phyloP scores from a whole-genome alignment of 805 yeast species.

The Metschnikowia peoriensis region DNA sequence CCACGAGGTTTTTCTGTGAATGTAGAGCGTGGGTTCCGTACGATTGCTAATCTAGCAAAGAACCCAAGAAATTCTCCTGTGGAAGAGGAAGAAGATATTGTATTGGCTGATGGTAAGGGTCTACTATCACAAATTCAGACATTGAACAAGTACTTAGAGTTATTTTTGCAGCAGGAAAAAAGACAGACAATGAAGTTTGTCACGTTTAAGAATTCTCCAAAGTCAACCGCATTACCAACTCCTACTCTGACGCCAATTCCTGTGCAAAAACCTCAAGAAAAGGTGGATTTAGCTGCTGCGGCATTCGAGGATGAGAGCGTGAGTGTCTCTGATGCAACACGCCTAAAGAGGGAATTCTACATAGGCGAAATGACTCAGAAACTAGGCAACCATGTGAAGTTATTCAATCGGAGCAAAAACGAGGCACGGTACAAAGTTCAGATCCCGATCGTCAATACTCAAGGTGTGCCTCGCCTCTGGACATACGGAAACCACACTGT shows the following conservation, averaged over 20 bases:
- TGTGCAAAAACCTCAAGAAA: background rate
- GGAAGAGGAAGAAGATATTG: slow-evolving; percentile 24
- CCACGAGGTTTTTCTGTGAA: slow-evolving; percentile 68
- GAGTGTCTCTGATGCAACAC: slow-evolving; percentile 6
- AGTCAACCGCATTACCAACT: background rate
- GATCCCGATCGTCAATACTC: slow-evolving; percentile 25
- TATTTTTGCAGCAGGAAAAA: slow-evolving; percentile 56
- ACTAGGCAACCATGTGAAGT: slow-evolving; percentile 22
- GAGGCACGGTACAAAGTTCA: slow-evolving; percentile 32
- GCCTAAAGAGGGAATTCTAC: slow-evolving; percentile 9
- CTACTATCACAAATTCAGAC: slow-evolving; percentile 54
- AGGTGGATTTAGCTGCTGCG: slow-evolving; percentile 7
- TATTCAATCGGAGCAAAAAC: slow-evolving; percentile 25
- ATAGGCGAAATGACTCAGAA: slow-evolving; percentile 29
- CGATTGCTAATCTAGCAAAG: slow-evolving; percentile 34
- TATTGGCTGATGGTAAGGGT: slow-evolving; percentile 47
- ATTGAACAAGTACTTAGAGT: slow-evolving; percentile 58
- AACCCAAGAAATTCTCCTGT: slow-evolving; percentile 15
- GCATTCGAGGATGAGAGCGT: slow-evolving; percentile 2
- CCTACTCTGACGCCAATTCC: slow-evolving; percentile 2
- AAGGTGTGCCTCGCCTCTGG: slow-evolving; percentile 31
- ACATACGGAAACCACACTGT: slow-evolving; percentile 18
- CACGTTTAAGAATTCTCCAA: slow-evolving; percentile 22
- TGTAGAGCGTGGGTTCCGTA: slow-evolving; percentile 61
- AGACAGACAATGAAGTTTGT: slow-evolving; percentile 63